phyloP scores from a whole-genome alignment of 768 basidiomycete genomes.

The Cystobasidium tubakii region DNA sequence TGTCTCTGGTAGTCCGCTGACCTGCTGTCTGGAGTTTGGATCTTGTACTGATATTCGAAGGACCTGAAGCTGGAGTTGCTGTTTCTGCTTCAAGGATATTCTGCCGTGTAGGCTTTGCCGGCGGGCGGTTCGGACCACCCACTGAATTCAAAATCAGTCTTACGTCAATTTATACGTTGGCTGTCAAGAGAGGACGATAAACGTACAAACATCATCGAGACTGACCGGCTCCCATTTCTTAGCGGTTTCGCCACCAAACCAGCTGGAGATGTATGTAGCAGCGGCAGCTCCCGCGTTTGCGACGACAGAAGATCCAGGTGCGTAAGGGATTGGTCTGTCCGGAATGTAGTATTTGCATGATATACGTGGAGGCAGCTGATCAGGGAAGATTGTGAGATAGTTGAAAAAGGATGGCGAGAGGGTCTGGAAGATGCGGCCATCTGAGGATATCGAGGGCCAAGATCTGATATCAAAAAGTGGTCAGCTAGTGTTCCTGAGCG shows the following conservation, averaged over 20 bases:
- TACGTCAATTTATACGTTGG: neutral
- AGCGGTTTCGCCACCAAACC: constrained; percentile 19
- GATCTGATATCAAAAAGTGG: neutral
- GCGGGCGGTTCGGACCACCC: constrained; percentile 41
- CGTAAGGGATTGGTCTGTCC: neutral
- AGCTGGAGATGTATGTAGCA: constrained; percentile 15
- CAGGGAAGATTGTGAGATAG: constrained; percentile 20
- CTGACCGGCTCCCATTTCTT: neutral
- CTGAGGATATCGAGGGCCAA: neutral
- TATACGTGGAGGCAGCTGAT: neutral
- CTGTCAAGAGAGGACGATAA: neutral
- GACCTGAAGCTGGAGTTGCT: neutral
- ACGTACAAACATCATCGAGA: neutral
- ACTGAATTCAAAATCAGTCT: neutral
- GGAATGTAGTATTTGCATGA: constrained; percentile 1
- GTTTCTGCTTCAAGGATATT: neutral
- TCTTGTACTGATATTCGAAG: constrained; percentile 25
- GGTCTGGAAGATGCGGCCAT: constrained; percentile 23
- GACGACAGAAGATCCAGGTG: constrained; percentile 1
- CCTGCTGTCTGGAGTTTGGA: neutral
- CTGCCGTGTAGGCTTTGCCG: constrained; percentile 26
- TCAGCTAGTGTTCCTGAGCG: neutral
- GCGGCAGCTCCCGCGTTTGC: constrained; percentile 18
- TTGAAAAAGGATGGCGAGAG: constrained; percentile 28
- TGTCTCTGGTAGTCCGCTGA: neutral